These are phyloP conservation scores for Breviolum minutum DNA, from an alignment of 73 alveolate genomes.

Conservation along the genomic window DNA sequence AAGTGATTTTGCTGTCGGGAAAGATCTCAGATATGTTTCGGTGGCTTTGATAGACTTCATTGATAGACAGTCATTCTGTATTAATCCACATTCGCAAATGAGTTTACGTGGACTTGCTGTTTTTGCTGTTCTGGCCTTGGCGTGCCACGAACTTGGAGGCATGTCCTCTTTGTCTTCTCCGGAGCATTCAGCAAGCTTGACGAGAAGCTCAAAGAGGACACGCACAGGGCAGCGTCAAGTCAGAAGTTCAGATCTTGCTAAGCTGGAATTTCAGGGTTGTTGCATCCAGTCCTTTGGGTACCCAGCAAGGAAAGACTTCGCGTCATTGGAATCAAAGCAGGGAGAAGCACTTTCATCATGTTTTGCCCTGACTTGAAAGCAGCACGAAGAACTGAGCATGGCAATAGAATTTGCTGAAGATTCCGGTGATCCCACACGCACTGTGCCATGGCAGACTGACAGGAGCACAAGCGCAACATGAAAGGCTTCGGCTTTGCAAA, in stretches of 20 bases:
- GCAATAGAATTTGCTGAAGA: neutral
- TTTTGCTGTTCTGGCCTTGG: neutral
- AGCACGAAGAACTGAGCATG: no score
- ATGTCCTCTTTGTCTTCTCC: constrained; percentile 84
- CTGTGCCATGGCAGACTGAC: neutral
- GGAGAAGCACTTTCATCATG: neutral
- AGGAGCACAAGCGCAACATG: constrained; percentile 64
- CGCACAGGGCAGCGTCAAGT: neutral
- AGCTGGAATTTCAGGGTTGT: neutral
- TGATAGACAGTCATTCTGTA: neutral
- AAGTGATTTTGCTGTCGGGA: neutral
- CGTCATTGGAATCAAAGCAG: neutral
- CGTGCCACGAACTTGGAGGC: neutral
- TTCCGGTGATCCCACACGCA: neutral
- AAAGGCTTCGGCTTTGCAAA: constrained; percentile 82
- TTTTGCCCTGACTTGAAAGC: no score
- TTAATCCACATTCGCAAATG: neutral
- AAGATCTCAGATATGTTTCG: neutral
- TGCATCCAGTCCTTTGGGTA: neutral
- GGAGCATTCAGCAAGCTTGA: constrained; percentile 93
- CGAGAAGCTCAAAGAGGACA: constrained; percentile 91
- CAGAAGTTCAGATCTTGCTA: neutral
- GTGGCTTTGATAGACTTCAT: no score
- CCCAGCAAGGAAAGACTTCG: neutral
- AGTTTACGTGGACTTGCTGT: neutral